phyloP scores from a whole-genome alignment of 192 early-diverging fungal species.

The Coemansia biformis region DNA sequence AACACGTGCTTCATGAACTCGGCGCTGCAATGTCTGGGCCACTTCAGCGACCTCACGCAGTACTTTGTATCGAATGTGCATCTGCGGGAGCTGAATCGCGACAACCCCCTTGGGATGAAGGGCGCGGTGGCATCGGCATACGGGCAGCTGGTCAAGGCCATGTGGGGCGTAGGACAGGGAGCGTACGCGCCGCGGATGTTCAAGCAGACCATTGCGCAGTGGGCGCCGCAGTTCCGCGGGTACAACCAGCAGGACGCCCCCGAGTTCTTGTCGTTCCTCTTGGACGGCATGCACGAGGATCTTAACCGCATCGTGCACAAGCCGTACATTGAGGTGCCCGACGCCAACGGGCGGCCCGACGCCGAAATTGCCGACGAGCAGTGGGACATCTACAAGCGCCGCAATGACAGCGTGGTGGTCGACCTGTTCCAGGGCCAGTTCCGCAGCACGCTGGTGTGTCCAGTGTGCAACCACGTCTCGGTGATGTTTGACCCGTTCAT shows the following conservation, averaged over 20 bases:
- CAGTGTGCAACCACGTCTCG: constrained; percentile 52
- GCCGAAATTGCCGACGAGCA: constrained; percentile 60
- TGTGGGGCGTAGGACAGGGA: constrained; percentile 55
- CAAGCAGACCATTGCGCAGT: constrained; percentile 58
- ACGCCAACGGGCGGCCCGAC: constrained; percentile 62
- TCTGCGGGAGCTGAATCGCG: constrained; percentile 59
- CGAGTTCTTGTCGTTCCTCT: constrained; percentile 72
- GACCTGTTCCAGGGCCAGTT: constrained; percentile 73
- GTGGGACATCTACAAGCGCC: constrained; percentile 69
- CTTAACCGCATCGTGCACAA: constrained; percentile 75
- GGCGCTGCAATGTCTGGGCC: constrained; percentile 82
- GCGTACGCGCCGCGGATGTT: constrained; percentile 71
- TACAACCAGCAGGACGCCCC: constrained; percentile 84
- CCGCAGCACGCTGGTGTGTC: constrained; percentile 57
- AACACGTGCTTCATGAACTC: constrained; percentile 94
- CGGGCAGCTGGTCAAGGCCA: constrained; percentile 57
- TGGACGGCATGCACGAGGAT: constrained; percentile 86
- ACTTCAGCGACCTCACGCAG: constrained; percentile 60
- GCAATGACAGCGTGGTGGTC: constrained; percentile 78
- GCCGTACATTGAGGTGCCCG: constrained; percentile 74
- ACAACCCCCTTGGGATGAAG: constrained; percentile 70
- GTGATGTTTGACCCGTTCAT: constrained; percentile 83
- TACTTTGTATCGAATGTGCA: constrained; percentile 60
- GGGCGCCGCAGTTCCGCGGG: constrained; percentile 55
- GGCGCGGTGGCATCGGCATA: constrained; percentile 67